A percentile compares a stretch with the other conserved stretches of the same genome.
Conservation (phyloP, 768 basidiomycete species). For the Lactarius pseudohatsudake region DNA sequence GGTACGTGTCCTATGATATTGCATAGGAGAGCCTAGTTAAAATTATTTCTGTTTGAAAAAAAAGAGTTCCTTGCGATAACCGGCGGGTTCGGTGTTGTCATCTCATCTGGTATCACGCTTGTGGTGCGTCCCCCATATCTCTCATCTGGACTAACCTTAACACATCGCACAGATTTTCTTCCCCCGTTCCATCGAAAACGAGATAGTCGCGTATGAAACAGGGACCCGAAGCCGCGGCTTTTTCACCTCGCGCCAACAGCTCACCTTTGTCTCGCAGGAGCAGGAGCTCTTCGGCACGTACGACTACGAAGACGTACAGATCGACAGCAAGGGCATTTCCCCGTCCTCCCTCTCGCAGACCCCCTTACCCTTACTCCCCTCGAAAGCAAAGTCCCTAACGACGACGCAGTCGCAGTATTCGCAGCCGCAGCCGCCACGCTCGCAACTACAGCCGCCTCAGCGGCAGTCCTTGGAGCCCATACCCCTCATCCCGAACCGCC, state of each 20-base stretch:
- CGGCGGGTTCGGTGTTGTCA: conserved; percentile 21
- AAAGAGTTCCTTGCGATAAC: conserved; percentile 27
- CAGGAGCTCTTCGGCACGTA: conserved; percentile 28
- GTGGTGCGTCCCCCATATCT: conserved; percentile 16
- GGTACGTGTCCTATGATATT: conserved; percentile 5
- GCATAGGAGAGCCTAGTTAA: neutral
- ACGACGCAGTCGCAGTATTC: neutral
- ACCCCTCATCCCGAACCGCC: conserved; percentile 27
- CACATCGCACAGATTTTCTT: conserved; percentile 26
- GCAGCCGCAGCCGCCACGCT: neutral
- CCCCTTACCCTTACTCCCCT: neutral
- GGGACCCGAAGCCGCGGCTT: conserved; percentile 14
- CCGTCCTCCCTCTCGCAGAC: neutral
- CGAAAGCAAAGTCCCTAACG: neutral
- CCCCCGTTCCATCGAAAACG: conserved; percentile 28
- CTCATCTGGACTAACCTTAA: neutral
- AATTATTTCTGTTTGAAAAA: neutral
- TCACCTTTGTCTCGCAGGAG: conserved; percentile 25
- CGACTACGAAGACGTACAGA: conserved; percentile 3
- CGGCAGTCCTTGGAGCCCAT: neutral
- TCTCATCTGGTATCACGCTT: conserved; percentile 29
- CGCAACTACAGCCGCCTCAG: neutral
- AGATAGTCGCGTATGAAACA: conserved; percentile 21
- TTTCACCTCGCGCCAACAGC: conserved; percentile 18
- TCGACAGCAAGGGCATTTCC: conserved; percentile 2